Conservation (phyloP, 2,329 filamentous ascomycete genomes). For the Coniochaeta prunicola region DNA sequence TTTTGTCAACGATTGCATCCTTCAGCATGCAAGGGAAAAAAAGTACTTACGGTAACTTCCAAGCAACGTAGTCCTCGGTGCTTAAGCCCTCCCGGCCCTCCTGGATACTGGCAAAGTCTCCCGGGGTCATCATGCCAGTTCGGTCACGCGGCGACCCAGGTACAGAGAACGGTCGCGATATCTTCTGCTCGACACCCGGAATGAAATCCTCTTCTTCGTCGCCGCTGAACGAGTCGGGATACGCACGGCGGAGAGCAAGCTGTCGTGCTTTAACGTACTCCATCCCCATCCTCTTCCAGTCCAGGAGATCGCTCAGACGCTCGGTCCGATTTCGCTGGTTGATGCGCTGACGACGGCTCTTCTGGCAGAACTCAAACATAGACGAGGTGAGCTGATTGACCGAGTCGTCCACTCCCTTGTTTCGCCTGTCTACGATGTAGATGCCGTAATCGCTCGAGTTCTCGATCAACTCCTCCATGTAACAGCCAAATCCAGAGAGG, state of each 20-base stretch:
- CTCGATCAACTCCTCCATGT: conserved; percentile 99
- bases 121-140: conserved; percentile 97
- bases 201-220: conserved; percentile 87
- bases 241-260: conserved; percentile 82
- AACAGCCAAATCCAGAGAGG: conserved; percentile 94
- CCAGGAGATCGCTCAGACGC: conserved; percentile 84
- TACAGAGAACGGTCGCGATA: conserved; percentile 87
- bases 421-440: conserved; percentile 94
- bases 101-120: conserved; percentile 93
- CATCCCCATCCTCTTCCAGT: conserved; percentile 99
- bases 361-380: conserved; percentile 91
- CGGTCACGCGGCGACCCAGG: conserved; percentile 88
- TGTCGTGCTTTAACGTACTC: conserved; percentile 98
- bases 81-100: conserved; percentile 87
- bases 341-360: conserved; percentile 93
- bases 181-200: conserved; percentile 87
- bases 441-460: conserved; percentile 98
- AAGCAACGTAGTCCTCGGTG: conserved; percentile 96
- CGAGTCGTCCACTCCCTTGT: conserved; percentile 93
- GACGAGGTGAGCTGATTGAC: conserved; percentile 88
- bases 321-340: conserved; percentile 98
- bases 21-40: neutral
- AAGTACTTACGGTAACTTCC: conserved; percentile 87
- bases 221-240: conserved; percentile 75
- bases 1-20: conserved; percentile 20